A percentile compares a stretch with the other conserved stretches of the same genome.
Evolutionary conservation across 2,329 filamentous ascomycete genomes (phyloP).

Genomic region (Ceratocystis papillata): DNA sequence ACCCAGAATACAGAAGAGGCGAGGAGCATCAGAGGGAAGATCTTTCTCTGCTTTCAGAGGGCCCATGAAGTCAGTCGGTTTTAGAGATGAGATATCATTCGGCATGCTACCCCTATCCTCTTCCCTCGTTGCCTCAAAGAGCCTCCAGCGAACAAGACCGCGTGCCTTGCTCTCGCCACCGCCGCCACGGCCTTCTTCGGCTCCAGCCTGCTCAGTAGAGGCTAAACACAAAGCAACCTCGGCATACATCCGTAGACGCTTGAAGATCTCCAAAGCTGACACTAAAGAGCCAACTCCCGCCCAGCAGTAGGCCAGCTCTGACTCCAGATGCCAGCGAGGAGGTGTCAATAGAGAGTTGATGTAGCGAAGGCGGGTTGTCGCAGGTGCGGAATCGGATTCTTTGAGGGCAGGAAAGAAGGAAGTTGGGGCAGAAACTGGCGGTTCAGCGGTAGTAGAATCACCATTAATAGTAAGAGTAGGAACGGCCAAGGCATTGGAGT

Average conservation of each 20-base stretch:
- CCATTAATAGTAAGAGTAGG: slow-evolving; percentile 27
- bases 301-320: slow-evolving; percentile 90
- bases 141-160: slow-evolving; percentile 61
- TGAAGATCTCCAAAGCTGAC: slow-evolving; percentile 91
- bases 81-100: slow-evolving; percentile 15
- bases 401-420: slow-evolving; percentile 74
- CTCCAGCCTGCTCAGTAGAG: slow-evolving; percentile 46
- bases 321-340: slow-evolving; percentile 85
- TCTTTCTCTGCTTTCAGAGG: slow-evolving; percentile 42
- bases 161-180: slow-evolving; percentile 69
- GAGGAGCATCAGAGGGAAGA: slow-evolving; percentile 65
- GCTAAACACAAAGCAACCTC: slow-evolving; percentile 88
- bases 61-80: slow-evolving; percentile 40
- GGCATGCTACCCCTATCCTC: slow-evolving; percentile 31
- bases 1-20: slow-evolving; percentile 85
- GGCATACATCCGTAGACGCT: slow-evolving; percentile 84
- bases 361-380: slow-evolving; percentile 66
- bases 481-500: background rate
- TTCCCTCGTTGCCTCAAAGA: slow-evolving; percentile 59
- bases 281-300: slow-evolving; percentile 74
- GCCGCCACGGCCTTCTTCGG: slow-evolving; percentile 48
- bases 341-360: slow-evolving; percentile 76
- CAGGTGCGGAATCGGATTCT: slow-evolving; percentile 61
- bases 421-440: slow-evolving; percentile 41
- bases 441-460: slow-evolving; percentile 25